Evolutionary conservation across 1,284 basidiomycete species (phyloP), one percentile per base, ranked within the genome.

Genomic region (Sphaerobolus stellatus): DNA sequence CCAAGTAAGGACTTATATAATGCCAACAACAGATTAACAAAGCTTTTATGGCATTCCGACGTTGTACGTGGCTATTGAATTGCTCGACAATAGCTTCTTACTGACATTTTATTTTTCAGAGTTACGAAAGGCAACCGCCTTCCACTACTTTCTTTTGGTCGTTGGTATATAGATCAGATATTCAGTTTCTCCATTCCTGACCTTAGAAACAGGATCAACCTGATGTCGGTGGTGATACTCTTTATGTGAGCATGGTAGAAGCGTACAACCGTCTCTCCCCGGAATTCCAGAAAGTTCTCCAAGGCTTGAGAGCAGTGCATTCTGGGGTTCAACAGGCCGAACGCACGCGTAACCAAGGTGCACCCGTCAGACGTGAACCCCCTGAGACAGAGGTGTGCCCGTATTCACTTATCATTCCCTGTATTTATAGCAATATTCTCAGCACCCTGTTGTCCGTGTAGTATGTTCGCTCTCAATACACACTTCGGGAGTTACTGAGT

Each of bases 261-360:
- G 82, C 84, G 1, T 87, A 86, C 73, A 81, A 81, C 41, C 78
- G 81, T n/a, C 79, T 90, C 52, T 88, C 86, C 1, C 79, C 79
- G n/a, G 77, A 78, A 46, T 84, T 90, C 73, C 70, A 79, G 59
- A 77, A 78, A 51, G 81, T 81, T 63, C 79, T 90, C 44, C 82
- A 86, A 66, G 81, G 80, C 7, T 74, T 88, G 1, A 68, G 73
- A 14, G 86, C 82, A 2, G 74, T 87, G 3, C 87, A 90, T 68
- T 83, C 82, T 2, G 83, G 82, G 8, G 74, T 83, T 43, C 74
- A 74, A 27, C 84, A 86, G 62, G 83, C 84, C 6, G 78, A 84
- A 14, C 69, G 70, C 55, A 81, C 82, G 2, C 69, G 73, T 44
- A 73, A 74, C 38, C 65, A 74, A 27, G 69, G 77, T 48, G 82